These are phyloP conservation scores for Zangia roseola DNA, from an alignment of 768 basidiomycete species.

Conservation along the genomic window DNA sequence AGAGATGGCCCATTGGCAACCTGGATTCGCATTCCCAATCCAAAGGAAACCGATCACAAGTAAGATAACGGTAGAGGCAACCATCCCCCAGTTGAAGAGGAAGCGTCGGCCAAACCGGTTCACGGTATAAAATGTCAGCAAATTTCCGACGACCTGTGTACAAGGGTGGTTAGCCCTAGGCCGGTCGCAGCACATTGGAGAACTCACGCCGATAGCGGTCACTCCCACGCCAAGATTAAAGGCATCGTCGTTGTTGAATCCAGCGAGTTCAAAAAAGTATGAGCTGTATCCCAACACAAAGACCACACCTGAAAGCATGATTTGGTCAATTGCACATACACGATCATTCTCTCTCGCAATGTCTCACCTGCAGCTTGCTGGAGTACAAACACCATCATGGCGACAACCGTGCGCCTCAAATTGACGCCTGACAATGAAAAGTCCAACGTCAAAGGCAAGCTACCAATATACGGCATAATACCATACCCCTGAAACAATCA, in stretches of 20 bases:
- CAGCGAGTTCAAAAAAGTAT: slow-evolving; percentile 38
- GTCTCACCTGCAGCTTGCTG: slow-evolving; percentile 27
- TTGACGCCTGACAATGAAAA: slow-evolving; percentile 17
- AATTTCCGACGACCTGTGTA: slow-evolving; percentile 24
- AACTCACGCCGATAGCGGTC: slow-evolving; percentile 26
- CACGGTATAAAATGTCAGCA: slow-evolving; percentile 26
- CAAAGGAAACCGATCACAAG: slow-evolving; percentile 30
- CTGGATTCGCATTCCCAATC: slow-evolving; percentile 12
- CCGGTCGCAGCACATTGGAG: not conserved
- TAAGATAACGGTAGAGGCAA: slow-evolving; percentile 19
- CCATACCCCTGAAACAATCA: slow-evolving; percentile 32
- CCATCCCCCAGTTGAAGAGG: slow-evolving; percentile 31
- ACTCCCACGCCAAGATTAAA: slow-evolving; percentile 33
- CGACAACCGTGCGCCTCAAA: slow-evolving; percentile 24
- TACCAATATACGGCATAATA: not conserved
- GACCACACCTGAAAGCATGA: slow-evolving; percentile 17
- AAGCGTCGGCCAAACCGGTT: slow-evolving; percentile 24
- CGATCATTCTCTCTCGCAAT: too few relatives aligned
- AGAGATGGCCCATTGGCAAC: slow-evolving; percentile 22
- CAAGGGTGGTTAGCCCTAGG: not conserved
- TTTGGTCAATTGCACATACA: not conserved
- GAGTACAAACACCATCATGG: slow-evolving; percentile 33
- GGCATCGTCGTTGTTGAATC: slow-evolving; percentile 27
- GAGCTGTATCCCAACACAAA: slow-evolving; percentile 29
- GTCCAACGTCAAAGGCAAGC: not conserved